These are phyloP conservation scores for Trichaptum fuscoviolaceum DNA, from an alignment of 768 basidiomycete species.

Conservation along the genomic window DNA sequence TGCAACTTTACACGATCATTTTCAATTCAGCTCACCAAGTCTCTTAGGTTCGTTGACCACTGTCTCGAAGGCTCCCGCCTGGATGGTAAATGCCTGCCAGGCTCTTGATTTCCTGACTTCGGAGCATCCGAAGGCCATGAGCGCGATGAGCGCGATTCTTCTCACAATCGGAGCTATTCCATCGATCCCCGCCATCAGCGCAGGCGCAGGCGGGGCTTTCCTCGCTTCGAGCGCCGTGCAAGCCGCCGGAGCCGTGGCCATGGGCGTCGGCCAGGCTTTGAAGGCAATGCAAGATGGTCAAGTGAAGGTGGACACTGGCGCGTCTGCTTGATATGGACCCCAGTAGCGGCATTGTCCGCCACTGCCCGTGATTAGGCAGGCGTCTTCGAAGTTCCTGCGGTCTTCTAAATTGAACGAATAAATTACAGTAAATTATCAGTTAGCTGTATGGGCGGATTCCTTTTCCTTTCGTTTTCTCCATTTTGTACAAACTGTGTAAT, in stretches of 20 bases:
- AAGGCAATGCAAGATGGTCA: conserved; percentile 40
- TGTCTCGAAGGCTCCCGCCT: conserved; percentile 59
- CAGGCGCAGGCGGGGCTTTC: conserved; percentile 66
- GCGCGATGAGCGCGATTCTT: conserved; percentile 67
- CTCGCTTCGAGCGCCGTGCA: conserved; percentile 71
- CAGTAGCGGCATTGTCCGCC: too few species aligned
- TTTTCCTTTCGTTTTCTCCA: not conserved
- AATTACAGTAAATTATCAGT: not conserved
- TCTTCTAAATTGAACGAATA: not conserved
- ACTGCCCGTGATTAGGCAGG: too few species aligned
- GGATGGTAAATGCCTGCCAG: conserved; percentile 72
- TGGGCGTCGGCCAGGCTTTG: conserved; percentile 60
- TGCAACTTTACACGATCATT: not conserved
- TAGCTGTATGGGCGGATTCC: not conserved
- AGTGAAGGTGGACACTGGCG: not conserved
- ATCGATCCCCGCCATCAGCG: conserved; percentile 61
- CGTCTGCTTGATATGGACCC: not conserved
- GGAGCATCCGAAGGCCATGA: conserved; percentile 75
- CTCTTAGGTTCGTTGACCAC: not conserved
- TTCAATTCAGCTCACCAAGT: not conserved
- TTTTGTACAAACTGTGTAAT: too few species aligned
- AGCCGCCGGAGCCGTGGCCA: conserved; percentile 73
- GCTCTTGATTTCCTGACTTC: conserved; percentile 69
- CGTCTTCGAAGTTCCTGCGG: too few species aligned
- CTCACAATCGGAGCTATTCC: conserved; percentile 76